phyloP scores from a whole-genome alignment of 352 stramenopile genomes.

The Phytophthora meadii region DNA sequence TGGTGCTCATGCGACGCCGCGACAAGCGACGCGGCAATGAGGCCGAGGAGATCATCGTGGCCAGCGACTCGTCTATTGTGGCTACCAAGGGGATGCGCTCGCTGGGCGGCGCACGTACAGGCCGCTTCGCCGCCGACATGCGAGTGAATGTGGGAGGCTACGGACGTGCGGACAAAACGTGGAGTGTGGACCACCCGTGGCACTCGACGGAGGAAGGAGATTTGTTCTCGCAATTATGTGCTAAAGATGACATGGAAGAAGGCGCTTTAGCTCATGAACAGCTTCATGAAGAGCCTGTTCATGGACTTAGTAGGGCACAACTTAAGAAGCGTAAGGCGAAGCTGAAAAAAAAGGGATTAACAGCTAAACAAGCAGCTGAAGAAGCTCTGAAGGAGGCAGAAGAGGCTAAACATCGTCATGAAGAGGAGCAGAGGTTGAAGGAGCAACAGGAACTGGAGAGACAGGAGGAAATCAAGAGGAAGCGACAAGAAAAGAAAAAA shows the following conservation, averaged over 20 bases:
- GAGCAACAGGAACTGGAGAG: slow-evolving; percentile 15
- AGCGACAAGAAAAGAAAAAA: slow-evolving; percentile 37
- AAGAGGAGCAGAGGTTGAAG: slow-evolving; percentile 29
- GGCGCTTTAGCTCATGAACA: slow-evolving; percentile 49
- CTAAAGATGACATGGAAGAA: slow-evolving; percentile 76
- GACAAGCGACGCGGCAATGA: slow-evolving; percentile 79
- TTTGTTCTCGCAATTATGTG: slow-evolving; percentile 52
- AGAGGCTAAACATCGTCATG: slow-evolving; percentile 37
- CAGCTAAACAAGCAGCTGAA: slow-evolving; percentile 33
- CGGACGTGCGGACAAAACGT: slow-evolving; percentile 79
- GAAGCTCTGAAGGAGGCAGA: slow-evolving; percentile 39
- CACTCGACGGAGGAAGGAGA: slow-evolving; percentile 64
- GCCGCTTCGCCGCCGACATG: slow-evolving; percentile 84
- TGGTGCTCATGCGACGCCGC: slow-evolving; percentile 76
- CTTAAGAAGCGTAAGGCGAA: slow-evolving; percentile 84
- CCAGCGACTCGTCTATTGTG: slow-evolving; percentile 69
- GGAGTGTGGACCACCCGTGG: slow-evolving; percentile 82
- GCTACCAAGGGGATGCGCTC: slow-evolving; percentile 75
- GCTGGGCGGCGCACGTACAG: slow-evolving; percentile 53
- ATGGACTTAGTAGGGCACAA: slow-evolving; percentile 69
- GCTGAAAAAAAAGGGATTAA: slow-evolving; percentile 68
- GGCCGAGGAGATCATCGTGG: slow-evolving; percentile 61
- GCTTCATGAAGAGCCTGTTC: slow-evolving; percentile 43
- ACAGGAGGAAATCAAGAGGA: slow-evolving; percentile 30
- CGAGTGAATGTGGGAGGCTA: slow-evolving; percentile 75